These are phyloP conservation scores for Ciborinia camelliae DNA, from an alignment of 2,329 filamentous ascomycete species.

Conservation along the genomic window DNA sequence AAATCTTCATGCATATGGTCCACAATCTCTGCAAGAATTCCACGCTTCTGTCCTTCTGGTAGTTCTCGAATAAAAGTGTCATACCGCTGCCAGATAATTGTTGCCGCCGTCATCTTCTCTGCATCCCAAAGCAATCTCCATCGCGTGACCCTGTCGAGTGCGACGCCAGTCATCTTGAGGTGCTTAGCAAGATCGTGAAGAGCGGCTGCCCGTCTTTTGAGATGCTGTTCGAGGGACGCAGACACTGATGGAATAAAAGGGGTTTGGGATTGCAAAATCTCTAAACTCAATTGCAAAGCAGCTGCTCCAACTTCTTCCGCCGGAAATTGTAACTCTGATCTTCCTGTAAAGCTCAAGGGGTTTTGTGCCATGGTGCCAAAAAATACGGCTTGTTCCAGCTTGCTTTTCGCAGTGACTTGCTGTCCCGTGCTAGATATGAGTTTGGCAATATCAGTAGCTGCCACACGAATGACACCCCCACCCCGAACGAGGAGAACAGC, in stretches of 20 bases:
- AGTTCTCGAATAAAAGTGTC: slow-evolving; percentile 63
- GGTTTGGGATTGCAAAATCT: slow-evolving; percentile 76
- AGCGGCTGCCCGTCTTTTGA: slow-evolving; percentile 68
- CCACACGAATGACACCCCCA: slow-evolving; percentile 57
- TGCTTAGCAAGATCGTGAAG: slow-evolving; percentile 72
- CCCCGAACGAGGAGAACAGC: slow-evolving; percentile 61
- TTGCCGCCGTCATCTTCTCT: slow-evolving; percentile 81
- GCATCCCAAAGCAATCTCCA: slow-evolving; percentile 87
- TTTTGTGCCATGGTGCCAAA: slow-evolving; percentile 80
- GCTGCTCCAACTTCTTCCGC: slow-evolving; percentile 70
- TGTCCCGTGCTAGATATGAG: slow-evolving; percentile 57
- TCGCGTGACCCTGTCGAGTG: slow-evolving; percentile 63
- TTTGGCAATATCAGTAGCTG: slow-evolving; percentile 56
- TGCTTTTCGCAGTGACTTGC: slow-evolving; percentile 75
- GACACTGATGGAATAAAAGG: slow-evolving; percentile 69
- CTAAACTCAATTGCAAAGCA: slow-evolving; percentile 72
- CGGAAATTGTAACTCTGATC: slow-evolving; percentile 63
- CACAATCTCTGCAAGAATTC: slow-evolving; percentile 70
- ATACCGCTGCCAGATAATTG: slow-evolving; percentile 75
- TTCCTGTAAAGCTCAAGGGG: slow-evolving; percentile 78
- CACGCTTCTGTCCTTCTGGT: slow-evolving; percentile 59
- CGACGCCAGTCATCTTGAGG: slow-evolving; percentile 61
- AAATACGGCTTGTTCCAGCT: slow-evolving; percentile 92
- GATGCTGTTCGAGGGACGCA: slow-evolving; percentile 76
- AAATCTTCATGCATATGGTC: slow-evolving; percentile 73